These are phyloP conservation scores for Nakataea oryzae DNA, from an alignment of 2,329 filamentous ascomycete genomes.

Conservation along the genomic window DNA sequence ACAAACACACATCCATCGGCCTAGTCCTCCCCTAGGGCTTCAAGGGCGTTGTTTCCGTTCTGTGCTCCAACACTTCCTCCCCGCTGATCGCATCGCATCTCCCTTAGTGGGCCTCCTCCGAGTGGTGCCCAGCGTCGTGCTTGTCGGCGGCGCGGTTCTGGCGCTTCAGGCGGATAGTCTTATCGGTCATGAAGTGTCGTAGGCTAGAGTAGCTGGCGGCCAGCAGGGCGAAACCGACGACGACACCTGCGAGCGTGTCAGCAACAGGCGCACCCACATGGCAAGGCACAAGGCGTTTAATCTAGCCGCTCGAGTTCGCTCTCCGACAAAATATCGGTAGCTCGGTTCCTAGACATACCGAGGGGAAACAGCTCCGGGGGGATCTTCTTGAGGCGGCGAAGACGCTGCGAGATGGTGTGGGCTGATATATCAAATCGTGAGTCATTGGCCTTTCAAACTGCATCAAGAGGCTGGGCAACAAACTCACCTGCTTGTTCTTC, in stretches of 20 bases:
- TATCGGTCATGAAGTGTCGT: constrained; percentile 80
- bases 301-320: background rate
- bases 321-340: background rate
- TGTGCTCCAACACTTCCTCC: background rate
- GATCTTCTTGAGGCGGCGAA: constrained; percentile 80
- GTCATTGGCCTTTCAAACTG: background rate
- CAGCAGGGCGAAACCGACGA: constrained; percentile 73
- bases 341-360: constrained; percentile 48
- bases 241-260: constrained; percentile 49
- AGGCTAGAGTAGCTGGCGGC: constrained; percentile 73
- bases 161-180: constrained; percentile 79
- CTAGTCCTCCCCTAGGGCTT: background rate
- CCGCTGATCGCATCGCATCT: background rate
- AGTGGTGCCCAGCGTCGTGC: constrained; percentile 21
- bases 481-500: constrained; percentile 60
- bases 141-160: constrained; percentile 43
- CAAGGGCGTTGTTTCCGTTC: background rate
- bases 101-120: constrained; percentile 9
- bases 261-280: background rate
- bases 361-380: constrained; percentile 91
- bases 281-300: no score
- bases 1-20: background rate
- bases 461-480: background rate
- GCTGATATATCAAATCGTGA: constrained; percentile 38
- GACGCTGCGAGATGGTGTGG: constrained; percentile 92